phyloP scores from a whole-genome alignment of 2,329 filamentous ascomycete species.

The Pseudopithomyces chartarum region DNA sequence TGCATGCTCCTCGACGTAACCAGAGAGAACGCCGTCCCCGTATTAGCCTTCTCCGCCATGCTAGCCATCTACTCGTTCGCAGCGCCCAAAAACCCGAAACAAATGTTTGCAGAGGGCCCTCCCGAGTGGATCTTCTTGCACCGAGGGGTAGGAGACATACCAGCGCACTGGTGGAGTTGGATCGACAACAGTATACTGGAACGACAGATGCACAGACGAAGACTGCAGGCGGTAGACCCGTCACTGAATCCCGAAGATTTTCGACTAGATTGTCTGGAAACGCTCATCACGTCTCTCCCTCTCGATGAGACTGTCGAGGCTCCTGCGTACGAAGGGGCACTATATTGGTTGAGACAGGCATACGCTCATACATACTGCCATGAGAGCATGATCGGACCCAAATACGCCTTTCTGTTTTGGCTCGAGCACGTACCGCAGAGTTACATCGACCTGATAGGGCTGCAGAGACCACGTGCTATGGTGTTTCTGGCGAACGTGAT shows the following conservation, averaged over 20 bases:
- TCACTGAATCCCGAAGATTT: conserved; percentile 19
- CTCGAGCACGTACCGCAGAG: conserved; percentile 15
- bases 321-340: conserved; percentile 12
- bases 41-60: conserved; percentile 21
- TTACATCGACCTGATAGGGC: conserved; percentile 16
- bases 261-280: conserved; percentile 14
- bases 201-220: conserved; percentile 18
- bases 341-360: conserved; percentile 22
- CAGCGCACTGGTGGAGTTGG: conserved; percentile 20
- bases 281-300: conserved; percentile 10
- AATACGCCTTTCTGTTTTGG: conserved; percentile 20
- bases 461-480: conserved; percentile 15
- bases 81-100: conserved; percentile 11
- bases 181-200: conserved; percentile 14
- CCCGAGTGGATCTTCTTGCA: conserved; percentile 21
- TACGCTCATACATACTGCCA: conserved; percentile 18
- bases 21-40: conserved; percentile 14
- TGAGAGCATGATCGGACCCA: conserved; percentile 14
- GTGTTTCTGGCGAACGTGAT: conserved; percentile 18
- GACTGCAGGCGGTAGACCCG: conserved; percentile 14
- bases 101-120: conserved; percentile 5
- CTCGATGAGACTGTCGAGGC: conserved; percentile 11
- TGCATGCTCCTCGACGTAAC: conserved; percentile 15
- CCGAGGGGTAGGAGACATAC: conserved; percentile 16
- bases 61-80: conserved; percentile 21